Percentiles rank a stretch among this genome's conserved stretches.
Conservation (phyloP, 805 yeast genomes). For the Metschnikowia chrysomelidarum region DNA sequence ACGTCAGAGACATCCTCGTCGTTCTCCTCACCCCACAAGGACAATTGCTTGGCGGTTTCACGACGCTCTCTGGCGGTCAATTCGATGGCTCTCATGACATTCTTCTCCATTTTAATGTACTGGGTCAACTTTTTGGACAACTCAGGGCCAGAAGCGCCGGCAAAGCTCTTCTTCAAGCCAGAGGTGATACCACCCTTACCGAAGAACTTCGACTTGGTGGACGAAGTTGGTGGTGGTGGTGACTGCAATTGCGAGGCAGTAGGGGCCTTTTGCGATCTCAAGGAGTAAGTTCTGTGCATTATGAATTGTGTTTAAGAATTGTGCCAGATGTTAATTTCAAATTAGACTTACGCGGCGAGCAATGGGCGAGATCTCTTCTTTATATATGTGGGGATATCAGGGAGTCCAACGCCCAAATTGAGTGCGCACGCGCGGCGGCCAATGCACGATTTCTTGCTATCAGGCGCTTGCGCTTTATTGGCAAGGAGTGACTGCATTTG, state of each 20-base stretch:
- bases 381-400: conserved; percentile 8
- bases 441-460: conserved; percentile 11
- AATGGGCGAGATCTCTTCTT: conserved; percentile 5
- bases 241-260: conserved; percentile 77
- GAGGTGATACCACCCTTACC: conserved; percentile 72
- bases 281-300: conserved; percentile 85
- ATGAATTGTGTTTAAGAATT: conserved; percentile 13
- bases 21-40: conserved; percentile 96
- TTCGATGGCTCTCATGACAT: conserved; percentile 91
- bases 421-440: conserved; percentile 14
- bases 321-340: too few species aligned
- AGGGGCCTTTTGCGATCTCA: conserved; percentile 77
- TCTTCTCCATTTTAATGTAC: conserved; percentile 94
- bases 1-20: conserved; percentile 97
- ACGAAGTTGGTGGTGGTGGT: conserved; percentile 79
- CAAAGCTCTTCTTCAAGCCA: conserved; percentile 74
- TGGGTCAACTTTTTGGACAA: conserved; percentile 87
- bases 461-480: conserved; percentile 7
- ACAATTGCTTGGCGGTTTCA: conserved; percentile 95
- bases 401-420: conserved; percentile 8
- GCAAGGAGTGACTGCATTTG: conserved; percentile 1
- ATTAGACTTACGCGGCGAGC: not conserved
- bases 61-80: conserved; percentile 90
- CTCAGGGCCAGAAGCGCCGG: conserved; percentile 94
- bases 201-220: conserved; percentile 70